Evolutionary conservation across 2,329 filamentous ascomycete genomes (phyloP).

Genomic region (Exophiala phaeomuriformis): DNA sequence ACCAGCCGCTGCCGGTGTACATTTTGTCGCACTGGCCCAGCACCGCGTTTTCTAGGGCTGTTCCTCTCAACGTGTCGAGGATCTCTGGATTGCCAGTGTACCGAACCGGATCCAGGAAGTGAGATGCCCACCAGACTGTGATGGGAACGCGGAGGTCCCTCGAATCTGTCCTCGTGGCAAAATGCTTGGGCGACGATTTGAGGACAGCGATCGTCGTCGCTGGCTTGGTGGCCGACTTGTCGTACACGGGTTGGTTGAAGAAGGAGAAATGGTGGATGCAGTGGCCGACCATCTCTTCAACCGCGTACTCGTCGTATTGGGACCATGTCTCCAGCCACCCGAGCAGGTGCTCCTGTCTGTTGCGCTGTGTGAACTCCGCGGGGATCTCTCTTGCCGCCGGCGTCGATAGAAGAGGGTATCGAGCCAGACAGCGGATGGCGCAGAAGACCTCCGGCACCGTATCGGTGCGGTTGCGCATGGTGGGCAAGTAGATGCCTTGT

Average conservation of each 20-base stretch:
- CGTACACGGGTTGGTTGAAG: slow-evolving; percentile 8
- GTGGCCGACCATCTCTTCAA: background rate
- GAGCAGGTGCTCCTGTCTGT: background rate
- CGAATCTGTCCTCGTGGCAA: slow-evolving; percentile 3
- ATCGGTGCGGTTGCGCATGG: background rate
- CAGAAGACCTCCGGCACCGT: background rate
- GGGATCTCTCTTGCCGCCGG: background rate
- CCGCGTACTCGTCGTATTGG: background rate
- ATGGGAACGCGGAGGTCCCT: slow-evolving; percentile 5
- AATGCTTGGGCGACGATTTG: slow-evolving; percentile 8
- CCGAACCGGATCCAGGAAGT: slow-evolving; percentile 14
- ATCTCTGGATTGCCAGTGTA: slow-evolving; percentile 9
- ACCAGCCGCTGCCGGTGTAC: slow-evolving; percentile 8
- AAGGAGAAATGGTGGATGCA: slow-evolving; percentile 20
- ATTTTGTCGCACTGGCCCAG: slow-evolving; percentile 11
- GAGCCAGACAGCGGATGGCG: background rate
- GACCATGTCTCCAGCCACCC: background rate
- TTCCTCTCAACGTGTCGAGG: slow-evolving; percentile 5
- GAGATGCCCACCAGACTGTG: slow-evolving; percentile 7
- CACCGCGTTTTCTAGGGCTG: slow-evolving; percentile 13
- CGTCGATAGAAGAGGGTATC: background rate
- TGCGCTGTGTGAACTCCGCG: background rate
- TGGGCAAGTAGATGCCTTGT: slow-evolving; percentile 5
- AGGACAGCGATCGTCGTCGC: slow-evolving; percentile 17
- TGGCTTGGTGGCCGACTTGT: slow-evolving; percentile 13